Evolutionary conservation across 2,329 filamentous ascomycete species (phyloP).

Genomic region (Corinectria fuckeliana): DNA sequence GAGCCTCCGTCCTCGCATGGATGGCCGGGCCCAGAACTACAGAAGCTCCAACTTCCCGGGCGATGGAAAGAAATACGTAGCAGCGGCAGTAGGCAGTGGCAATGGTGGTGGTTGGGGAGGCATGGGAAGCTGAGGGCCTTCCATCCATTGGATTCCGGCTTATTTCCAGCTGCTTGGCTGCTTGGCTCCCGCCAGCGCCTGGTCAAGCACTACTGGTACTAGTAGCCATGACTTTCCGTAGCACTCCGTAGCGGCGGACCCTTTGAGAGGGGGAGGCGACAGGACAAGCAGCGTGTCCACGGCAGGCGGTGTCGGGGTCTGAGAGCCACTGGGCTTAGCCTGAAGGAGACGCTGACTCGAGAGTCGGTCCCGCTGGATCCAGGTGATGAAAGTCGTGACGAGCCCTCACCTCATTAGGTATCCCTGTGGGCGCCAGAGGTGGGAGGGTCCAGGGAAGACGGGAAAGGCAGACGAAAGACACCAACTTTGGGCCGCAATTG

Average conservation of each 20-base stretch:
- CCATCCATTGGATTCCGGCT: too few species aligned
- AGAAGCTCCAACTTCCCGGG: conserved; percentile 5
- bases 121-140: not conserved
- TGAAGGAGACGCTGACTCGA: conserved; percentile 33
- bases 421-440: conserved; percentile 14
- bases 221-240: conserved; percentile 21
- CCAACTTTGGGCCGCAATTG: conserved; percentile 27
- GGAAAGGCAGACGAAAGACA: conserved; percentile 7
- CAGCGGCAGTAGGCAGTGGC: not conserved
- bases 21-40: conserved; percentile 2
- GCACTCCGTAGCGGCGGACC: conserved; percentile 10
- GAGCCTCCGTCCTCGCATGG: conserved; percentile 6
- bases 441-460: conserved; percentile 15
- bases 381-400: conserved; percentile 28
- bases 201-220: conserved; percentile 20
- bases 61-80: not conserved
- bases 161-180: not conserved
- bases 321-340: conserved; percentile 33
- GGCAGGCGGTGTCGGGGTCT: conserved; percentile 33
- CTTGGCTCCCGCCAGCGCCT: not conserved
- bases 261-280: conserved; percentile 7
- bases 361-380: conserved; percentile 25
- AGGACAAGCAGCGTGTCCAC: conserved; percentile 26
- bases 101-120: conserved; percentile 5
- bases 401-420: conserved; percentile 19